A percentile compares a stretch with the other conserved stretches of the same genome.
phyloP scores from a whole-genome alignment of 805 yeast species.

The Maudiozyma barnettii region DNA sequence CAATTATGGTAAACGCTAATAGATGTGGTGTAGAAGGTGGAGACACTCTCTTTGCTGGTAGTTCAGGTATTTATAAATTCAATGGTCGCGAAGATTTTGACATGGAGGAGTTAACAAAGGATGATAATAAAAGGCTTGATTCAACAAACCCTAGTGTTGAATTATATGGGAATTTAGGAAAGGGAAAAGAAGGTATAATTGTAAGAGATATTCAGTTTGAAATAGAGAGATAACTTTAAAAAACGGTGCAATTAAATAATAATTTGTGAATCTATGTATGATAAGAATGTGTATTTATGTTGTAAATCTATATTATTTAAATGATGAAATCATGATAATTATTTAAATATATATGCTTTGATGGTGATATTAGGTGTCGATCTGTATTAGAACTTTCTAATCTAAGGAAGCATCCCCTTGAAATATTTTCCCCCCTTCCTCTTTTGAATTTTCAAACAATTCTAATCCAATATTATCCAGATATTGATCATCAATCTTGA shows the following conservation, averaged over 20 bases:
- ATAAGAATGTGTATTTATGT: not conserved
- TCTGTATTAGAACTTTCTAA: no score
- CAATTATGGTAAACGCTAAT: constrained; percentile 49
- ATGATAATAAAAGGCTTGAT: constrained; percentile 22
- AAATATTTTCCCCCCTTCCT: constrained; percentile 2
- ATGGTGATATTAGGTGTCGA: not conserved
- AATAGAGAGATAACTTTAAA: constrained; percentile 9
- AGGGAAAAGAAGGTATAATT: constrained; percentile 57
- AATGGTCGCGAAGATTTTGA: constrained; percentile 29
- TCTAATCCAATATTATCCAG: constrained; percentile 5
- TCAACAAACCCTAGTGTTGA: constrained; percentile 41
- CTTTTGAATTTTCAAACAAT: constrained; percentile 3
- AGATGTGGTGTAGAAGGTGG: constrained; percentile 71
- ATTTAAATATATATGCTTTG: not conserved
- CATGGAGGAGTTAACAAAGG: constrained; percentile 27
- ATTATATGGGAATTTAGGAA: constrained; percentile 47
- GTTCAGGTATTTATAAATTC: constrained; percentile 51
- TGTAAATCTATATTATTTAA: not conserved
- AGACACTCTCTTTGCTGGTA: constrained; percentile 48
- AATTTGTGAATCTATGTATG: no score
- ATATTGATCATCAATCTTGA: not conserved
- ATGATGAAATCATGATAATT: not conserved
- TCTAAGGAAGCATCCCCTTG: not conserved
- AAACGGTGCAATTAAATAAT: no score
- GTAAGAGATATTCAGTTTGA: constrained; percentile 46